Evolutionary conservation across 2,329 filamentous ascomycete species (phyloP).

Genomic region (Microascus cirrosus): DNA sequence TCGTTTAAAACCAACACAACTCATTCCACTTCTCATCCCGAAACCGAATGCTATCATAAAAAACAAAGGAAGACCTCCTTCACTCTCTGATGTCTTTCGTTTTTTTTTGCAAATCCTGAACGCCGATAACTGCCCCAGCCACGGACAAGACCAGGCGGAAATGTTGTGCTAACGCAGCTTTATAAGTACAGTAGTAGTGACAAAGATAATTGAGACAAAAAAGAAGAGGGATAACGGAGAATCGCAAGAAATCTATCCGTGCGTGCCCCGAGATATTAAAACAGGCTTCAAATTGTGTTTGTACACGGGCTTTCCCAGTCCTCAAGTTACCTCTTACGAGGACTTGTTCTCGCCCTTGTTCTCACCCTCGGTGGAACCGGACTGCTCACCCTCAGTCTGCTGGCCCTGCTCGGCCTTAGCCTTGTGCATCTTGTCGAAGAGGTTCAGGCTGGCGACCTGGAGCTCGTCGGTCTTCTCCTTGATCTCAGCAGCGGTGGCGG

Average conservation of each 20-base stretch:
- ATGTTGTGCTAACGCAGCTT: conserved; percentile 14
- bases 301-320: conserved; percentile 3
- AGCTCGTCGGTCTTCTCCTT: conserved; percentile 97
- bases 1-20: conserved; percentile 25
- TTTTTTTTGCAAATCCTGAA: conserved; percentile 23
- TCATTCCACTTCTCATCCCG: conserved; percentile 25
- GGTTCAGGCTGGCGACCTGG: conserved; percentile 86
- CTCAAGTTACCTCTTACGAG: conserved; percentile 34
- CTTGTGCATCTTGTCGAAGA: conserved; percentile 99
- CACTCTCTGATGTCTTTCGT: neutral
- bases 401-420: conserved; percentile 61
- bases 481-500: conserved; percentile 78
- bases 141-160: neutral
- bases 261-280: conserved; percentile 1
- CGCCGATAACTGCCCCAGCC: conserved; percentile 11
- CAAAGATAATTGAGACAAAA: conserved; percentile 3
- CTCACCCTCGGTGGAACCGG: conserved; percentile 42
- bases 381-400: conserved; percentile 38
- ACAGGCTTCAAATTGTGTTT: neutral
- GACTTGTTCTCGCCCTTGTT: conserved; percentile 63
- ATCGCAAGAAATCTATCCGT: conserved; percentile 4
- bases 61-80: conserved; percentile 2
- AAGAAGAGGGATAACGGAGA: neutral
- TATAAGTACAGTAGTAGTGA: conserved; percentile 7
- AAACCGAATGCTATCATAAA: conserved; percentile 29